These are phyloP conservation scores for Dunaliella sp. DNA, from an alignment of 139 green algal species.

Conservation along the genomic window DNA sequence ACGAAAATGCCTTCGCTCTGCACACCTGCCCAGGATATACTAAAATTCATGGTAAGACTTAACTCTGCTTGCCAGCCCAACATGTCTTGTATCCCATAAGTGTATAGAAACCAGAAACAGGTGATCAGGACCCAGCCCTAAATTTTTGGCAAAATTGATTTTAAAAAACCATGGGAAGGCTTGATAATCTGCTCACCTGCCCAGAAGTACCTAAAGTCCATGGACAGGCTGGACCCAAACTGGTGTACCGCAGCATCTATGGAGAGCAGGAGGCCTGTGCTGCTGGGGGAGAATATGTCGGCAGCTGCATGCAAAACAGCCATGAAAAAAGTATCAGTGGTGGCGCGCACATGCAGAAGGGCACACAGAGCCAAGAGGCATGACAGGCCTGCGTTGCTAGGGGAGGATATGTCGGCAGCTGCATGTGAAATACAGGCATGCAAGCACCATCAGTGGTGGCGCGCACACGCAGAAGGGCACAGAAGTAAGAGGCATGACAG, in stretches of 20 bases:
- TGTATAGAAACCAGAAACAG: not conserved
- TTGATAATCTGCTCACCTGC: not conserved
- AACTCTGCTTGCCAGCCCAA: not conserved
- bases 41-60: too few species aligned
- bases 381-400: not conserved
- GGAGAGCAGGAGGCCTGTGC: slow-evolving; percentile 9
- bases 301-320: not conserved
- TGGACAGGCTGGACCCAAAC: not conserved
- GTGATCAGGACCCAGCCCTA: too few species aligned
- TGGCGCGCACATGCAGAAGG: too few species aligned
- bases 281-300: slow-evolving; percentile 15
- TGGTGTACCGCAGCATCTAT: slow-evolving; percentile 11
- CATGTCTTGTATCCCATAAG: not conserved
- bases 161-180: not conserved
- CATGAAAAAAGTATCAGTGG: too few species aligned
- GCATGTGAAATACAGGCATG: not conserved
- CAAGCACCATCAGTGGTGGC: too few species aligned
- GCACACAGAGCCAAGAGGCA: too few species aligned
- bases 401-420: slow-evolving; percentile 15
- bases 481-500: too few species aligned
- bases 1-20: not conserved
- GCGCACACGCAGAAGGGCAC: too few species aligned
- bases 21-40: not conserved
- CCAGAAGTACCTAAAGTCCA: not conserved
- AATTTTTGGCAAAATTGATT: not conserved